These are phyloP conservation scores for Rhizopus arrhizus DNA, from an alignment of 371 early-diverging fungal genomes.

Conservation along the genomic window DNA sequence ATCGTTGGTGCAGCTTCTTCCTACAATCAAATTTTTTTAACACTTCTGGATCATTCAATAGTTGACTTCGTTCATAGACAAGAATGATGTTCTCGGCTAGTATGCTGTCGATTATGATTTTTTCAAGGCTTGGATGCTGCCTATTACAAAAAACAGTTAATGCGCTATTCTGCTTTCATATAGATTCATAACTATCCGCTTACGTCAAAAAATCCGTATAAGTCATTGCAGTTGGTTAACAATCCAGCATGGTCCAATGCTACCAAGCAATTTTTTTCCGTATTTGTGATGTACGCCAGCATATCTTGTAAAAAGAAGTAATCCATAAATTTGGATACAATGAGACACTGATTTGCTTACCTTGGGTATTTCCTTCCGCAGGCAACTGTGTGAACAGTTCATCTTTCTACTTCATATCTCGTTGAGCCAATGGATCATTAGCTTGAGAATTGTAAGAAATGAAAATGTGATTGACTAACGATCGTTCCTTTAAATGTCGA, in stretches of 20 bases:
- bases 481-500: slow-evolving; percentile 7
- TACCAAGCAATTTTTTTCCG: slow-evolving; percentile 18
- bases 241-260: slow-evolving; percentile 18
- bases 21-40: slow-evolving; percentile 26
- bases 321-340: slow-evolving; percentile 5
- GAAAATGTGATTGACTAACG: slow-evolving; percentile 13
- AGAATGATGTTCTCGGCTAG: slow-evolving; percentile 8
- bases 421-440: slow-evolving; percentile 3
- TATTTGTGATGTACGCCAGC: slow-evolving; percentile 18
- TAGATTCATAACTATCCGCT: too few species aligned
- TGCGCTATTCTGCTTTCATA: slow-evolving; percentile 23
- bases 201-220: too few species aligned
- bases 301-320: slow-evolving; percentile 12
- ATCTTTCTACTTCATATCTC: slow-evolving; percentile 11
- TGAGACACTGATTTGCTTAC: slow-evolving; percentile 20
- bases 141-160: slow-evolving; percentile 19
- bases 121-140: slow-evolving; percentile 25
- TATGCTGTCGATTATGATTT: slow-evolving; percentile 25
- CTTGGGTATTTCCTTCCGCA: slow-evolving; percentile 20
- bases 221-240: slow-evolving; percentile 20
- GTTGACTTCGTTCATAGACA: slow-evolving; percentile 13
- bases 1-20: slow-evolving; percentile 5
- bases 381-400: slow-evolving; percentile 6
- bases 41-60: slow-evolving; percentile 22
- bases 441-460: slow-evolving; percentile 16